Conservation (phyloP, 2,329 filamentous ascomycete genomes). For the Colletotrichum musicola region DNA sequence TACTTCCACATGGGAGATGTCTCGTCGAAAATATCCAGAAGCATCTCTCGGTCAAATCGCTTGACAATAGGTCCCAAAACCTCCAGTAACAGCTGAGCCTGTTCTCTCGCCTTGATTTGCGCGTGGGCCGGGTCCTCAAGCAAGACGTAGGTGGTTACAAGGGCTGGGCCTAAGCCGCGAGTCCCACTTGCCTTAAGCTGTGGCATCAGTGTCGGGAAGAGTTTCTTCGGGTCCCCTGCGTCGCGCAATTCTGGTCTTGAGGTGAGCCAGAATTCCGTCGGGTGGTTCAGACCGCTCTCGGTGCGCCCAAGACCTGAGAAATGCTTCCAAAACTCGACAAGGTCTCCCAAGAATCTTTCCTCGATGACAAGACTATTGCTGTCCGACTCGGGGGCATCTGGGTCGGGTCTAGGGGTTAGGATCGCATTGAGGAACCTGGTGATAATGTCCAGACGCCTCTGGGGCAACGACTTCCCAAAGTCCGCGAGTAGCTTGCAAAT, state of each 20-base stretch:
- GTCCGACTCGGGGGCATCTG: neutral
- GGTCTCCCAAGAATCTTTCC: slow-evolving; percentile 42
- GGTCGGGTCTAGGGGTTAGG: neutral
- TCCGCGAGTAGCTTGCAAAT: slow-evolving; percentile 35
- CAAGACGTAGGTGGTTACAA: slow-evolving; percentile 36
- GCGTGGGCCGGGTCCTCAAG: slow-evolving; percentile 25
- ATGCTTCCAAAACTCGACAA: slow-evolving; percentile 53
- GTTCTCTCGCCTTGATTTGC: neutral
- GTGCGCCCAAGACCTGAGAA: slow-evolving; percentile 50
- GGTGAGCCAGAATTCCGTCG: slow-evolving; percentile 48
- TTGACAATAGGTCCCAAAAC: slow-evolving; percentile 32
- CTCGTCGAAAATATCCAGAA: slow-evolving; percentile 25
- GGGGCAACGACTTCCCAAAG: neutral
- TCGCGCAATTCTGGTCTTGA: slow-evolving; percentile 44
- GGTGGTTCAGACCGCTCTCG: slow-evolving; percentile 32
- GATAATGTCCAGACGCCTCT: slow-evolving; percentile 25
- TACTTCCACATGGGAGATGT: slow-evolving; percentile 28
- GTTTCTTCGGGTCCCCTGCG: slow-evolving; percentile 20
- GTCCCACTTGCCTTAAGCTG: neutral
- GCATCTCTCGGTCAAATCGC: slow-evolving; percentile 27
- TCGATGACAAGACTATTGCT: slow-evolving; percentile 3
- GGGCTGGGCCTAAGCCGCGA: slow-evolving; percentile 15
- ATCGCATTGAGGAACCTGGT: slow-evolving; percentile 23
- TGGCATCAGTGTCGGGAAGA: slow-evolving; percentile 20
- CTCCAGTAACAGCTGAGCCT: slow-evolving; percentile 18